Evolutionary conservation across 2,329 filamentous ascomycete genomes (phyloP).

Genomic region (Mycocentrospora acerina): DNA sequence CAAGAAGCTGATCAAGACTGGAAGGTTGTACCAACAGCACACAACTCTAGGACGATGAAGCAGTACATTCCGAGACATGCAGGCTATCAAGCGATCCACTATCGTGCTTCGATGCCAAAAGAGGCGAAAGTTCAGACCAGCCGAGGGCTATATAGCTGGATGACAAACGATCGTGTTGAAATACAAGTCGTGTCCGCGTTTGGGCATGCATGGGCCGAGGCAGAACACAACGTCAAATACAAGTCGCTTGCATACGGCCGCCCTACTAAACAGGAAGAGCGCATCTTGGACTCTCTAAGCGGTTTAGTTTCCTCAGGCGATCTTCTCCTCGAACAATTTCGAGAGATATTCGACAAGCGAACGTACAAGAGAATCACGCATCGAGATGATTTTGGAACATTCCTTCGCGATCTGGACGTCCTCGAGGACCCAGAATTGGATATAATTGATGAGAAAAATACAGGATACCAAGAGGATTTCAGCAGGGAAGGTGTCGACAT

Average conservation of each 20-base stretch:
- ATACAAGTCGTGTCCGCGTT: slow-evolving; percentile 34
- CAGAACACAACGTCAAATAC: slow-evolving; percentile 32
- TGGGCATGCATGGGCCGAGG: slow-evolving; percentile 29
- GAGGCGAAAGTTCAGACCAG: no score
- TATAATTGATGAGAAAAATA: neutral
- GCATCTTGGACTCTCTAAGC: slow-evolving; percentile 13
- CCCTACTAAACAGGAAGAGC: slow-evolving; percentile 8
- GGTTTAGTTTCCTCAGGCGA: slow-evolving; percentile 14
- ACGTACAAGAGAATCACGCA: slow-evolving; percentile 5
- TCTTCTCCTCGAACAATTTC: slow-evolving; percentile 17
- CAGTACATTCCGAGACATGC: slow-evolving; percentile 4
- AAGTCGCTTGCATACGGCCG: slow-evolving; percentile 17
- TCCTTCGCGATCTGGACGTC: slow-evolving; percentile 5
- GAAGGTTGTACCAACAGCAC: no score
- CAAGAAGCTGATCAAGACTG: no score
- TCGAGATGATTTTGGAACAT: slow-evolving; percentile 5
- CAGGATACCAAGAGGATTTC: slow-evolving; percentile 1
- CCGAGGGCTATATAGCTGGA: no score
- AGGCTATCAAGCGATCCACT: slow-evolving; percentile 13
- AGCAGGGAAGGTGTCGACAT: slow-evolving; percentile 3
- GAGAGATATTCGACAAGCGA: slow-evolving; percentile 9
- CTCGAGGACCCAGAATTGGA: slow-evolving; percentile 1
- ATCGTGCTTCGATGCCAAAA: slow-evolving; percentile 9
- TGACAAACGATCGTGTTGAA: slow-evolving; percentile 16
- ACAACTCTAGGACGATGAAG: neutral